A percentile compares a stretch with the other conserved stretches of the same genome.
Evolutionary conservation across 2,329 filamentous ascomycete genomes (phyloP).

Genomic region (Neonectria magnoliae): DNA sequence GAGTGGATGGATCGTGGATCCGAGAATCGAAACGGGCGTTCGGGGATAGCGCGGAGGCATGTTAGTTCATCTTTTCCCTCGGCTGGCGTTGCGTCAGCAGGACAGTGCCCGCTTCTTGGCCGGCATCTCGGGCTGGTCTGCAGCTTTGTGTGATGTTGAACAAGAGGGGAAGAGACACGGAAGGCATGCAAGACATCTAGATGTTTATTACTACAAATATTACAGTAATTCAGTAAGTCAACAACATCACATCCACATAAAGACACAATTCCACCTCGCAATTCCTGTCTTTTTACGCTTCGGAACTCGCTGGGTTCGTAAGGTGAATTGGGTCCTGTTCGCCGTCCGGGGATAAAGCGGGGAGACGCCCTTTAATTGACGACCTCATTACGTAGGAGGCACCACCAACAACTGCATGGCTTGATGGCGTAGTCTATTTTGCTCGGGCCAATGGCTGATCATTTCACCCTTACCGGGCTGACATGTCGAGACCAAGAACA

Average conservation of each 20-base stretch:
- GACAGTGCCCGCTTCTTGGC: neutral
- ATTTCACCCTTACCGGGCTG: neutral
- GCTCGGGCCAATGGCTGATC: neutral
- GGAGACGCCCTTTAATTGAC: neutral
- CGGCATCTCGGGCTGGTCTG: neutral
- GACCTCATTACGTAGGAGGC: neutral
- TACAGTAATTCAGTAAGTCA: neutral
- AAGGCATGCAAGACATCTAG: neutral
- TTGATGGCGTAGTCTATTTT: neutral
- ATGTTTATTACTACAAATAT: too few relatives aligned
- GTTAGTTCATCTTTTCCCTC: constrained; percentile 26
- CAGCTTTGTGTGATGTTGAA: neutral
- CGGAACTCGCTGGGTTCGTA: neutral
- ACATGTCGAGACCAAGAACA: neutral
- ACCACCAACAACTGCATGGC: neutral
- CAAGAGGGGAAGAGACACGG: too few relatives aligned
- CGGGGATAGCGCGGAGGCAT: constrained; percentile 34
- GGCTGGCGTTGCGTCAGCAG: constrained; percentile 30
- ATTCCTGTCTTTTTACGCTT: neutral
- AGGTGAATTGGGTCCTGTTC: neutral
- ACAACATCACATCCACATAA: too few relatives aligned
- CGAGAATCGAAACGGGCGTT: constrained; percentile 36
- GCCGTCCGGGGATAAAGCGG: neutral
- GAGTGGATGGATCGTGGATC: constrained; percentile 6
- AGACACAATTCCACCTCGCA: neutral